Conservation (phyloP, 345 rosid species). For the Dipteronia dyeriana region DNA sequence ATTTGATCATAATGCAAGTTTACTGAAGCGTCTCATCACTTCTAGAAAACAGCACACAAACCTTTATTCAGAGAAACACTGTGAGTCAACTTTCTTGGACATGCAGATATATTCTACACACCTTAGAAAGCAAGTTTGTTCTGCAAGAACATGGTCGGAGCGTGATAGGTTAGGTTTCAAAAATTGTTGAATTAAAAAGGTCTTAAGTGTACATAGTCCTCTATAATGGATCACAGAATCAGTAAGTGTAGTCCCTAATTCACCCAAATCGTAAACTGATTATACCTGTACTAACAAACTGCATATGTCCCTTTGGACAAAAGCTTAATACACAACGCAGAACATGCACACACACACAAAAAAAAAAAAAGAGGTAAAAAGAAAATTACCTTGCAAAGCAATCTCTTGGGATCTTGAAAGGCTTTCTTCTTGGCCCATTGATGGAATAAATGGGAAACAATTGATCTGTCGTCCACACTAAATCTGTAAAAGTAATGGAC, state of each 20-base stretch:
- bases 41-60: conserved; percentile 1
- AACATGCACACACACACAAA: conserved; percentile 20
- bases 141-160: neutral
- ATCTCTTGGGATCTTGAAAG: conserved; percentile 81
- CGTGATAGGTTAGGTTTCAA: neutral
- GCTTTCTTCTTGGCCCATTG: conserved; percentile 95
- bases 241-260: neutral
- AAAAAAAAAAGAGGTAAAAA: conserved; percentile 12
- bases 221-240: neutral
- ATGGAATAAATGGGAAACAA: conserved; percentile 87
- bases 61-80: neutral
- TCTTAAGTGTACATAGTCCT: too few species aligned
- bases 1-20: neutral
- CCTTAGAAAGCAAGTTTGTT: neutral
- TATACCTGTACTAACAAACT: neutral
- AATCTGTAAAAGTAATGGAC: conserved; percentile 49
- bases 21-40: too few species aligned
- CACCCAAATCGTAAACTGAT: neutral
- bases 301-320: neutral
- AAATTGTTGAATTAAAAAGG: neutral
- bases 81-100: neutral
- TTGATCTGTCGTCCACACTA: conserved; percentile 68
- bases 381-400: conserved; percentile 71
- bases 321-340: neutral
- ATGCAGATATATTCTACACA: neutral